Base-by-base conservation (phyloP, 2,329 filamentous ascomycete species). In the Talaromyces amestolkiae region DNA sequence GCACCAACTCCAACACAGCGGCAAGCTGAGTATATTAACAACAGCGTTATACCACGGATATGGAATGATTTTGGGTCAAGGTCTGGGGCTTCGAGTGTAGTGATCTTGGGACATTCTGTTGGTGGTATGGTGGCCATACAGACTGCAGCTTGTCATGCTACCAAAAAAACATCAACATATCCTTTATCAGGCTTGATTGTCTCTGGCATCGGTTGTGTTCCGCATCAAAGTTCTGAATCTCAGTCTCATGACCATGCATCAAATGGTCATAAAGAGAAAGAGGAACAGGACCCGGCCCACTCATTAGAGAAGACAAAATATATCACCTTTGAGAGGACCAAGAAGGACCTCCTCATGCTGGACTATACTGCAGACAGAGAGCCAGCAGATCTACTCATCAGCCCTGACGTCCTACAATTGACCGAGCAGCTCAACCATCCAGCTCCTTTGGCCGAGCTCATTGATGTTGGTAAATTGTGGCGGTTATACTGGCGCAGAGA, bases 51-150 rank as follows among this genome's bases (percentile, higher is more conserved):
- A 31, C 51, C 51, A 13, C 51, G 31, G 13, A 35, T 54, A n/a
- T 54, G 51, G 51, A 10, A 19, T 8, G 31, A 54, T 5, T 54
- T 54, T 35, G 31, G 51, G n/a, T 7, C 11, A 22, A 54, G 3
- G n/a, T 35, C 51, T 2, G 51, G 51, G 17, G 51, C 51, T 22
- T 54, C 51, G 31, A 37, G 51, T 54, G 31, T 54, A n/a, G 31
- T 54, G 10, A 54, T 54, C 6, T 11, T 54, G n/a, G 51, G 51
- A 6, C 51, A 54, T 35, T 54, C 51, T 54, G 51, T 54, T 54
- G 51, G 51, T 19, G 51, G 8, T 35, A 19, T 54, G 9, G 51
- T 54, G 10, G 51, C 27, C 51, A 54, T 37, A 9, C 27, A 54
- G 31, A 35, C 27, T 19, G 31, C 51, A 15, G 51, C 31, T 8